These are phyloP conservation scores for Thalia dealbata DNA, from an alignment of 176 grass and related monocot genomes.

Conservation along the genomic window DNA sequence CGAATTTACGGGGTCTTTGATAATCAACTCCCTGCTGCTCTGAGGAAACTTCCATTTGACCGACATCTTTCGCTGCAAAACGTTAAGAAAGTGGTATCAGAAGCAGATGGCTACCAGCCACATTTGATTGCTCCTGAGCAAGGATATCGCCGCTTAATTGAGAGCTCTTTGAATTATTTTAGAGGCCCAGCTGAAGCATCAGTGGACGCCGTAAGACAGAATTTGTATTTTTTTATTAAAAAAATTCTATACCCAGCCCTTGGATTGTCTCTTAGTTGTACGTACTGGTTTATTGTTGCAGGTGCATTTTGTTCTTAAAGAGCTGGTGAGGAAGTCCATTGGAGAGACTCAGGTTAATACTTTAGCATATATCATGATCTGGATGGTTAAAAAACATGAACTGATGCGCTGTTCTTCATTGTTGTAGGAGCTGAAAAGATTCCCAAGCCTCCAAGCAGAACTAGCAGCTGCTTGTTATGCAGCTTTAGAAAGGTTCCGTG, in stretches of 20 bases:
- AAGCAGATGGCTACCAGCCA: slow-evolving; percentile 95
- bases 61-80: slow-evolving; percentile 68
- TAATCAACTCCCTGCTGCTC: slow-evolving; percentile 74
- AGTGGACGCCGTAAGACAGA: slow-evolving; percentile 76
- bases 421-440: slow-evolving; percentile 12
- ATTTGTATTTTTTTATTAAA: slow-evolving; percentile 5
- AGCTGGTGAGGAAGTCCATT: slow-evolving; percentile 89
- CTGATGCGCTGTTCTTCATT: neutral
- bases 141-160: slow-evolving; percentile 85
- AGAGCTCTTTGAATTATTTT: slow-evolving; percentile 86
- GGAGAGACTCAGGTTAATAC: slow-evolving; percentile 70
- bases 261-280: neutral
- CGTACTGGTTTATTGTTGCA: slow-evolving; percentile 24
- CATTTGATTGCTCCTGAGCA: slow-evolving; percentile 98
- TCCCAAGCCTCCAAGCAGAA: slow-evolving; percentile 4
- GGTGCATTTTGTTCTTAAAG: slow-evolving; percentile 91
- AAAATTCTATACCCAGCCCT: neutral
- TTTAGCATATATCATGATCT: neutral
- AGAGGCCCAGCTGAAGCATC: slow-evolving; percentile 95
- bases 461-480: slow-evolving; percentile 12
- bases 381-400: neutral
- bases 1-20: slow-evolving; percentile 92
- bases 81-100: slow-evolving; percentile 76
- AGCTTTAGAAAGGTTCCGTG: slow-evolving; percentile 9
- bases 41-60: slow-evolving; percentile 91